A percentile compares a stretch with the other conserved stretches of the same genome.
phyloP scores from a whole-genome alignment of 2,329 filamentous ascomycete genomes.

The Colletotrichum magnum region DNA sequence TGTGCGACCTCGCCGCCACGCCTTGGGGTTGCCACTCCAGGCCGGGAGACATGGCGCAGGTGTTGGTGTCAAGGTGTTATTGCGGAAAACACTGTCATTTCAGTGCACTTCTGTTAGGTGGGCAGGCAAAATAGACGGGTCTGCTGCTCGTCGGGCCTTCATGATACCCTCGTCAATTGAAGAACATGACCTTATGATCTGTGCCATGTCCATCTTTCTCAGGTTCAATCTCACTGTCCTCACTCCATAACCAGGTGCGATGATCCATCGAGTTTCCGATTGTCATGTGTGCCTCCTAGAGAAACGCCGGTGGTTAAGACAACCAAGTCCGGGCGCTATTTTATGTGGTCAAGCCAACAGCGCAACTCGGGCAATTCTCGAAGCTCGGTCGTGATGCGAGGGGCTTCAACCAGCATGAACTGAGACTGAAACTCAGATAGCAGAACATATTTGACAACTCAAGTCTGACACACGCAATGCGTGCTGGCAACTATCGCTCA shows the following conservation, averaged over 20 bases:
- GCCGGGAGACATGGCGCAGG: slow-evolving; percentile 12
- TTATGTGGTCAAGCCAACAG: not conserved
- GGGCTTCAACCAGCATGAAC: not conserved
- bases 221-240: too few species aligned
- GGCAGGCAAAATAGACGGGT: slow-evolving; percentile 32
- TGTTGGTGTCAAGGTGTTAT: slow-evolving; percentile 33
- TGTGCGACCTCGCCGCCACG: slow-evolving; percentile 5
- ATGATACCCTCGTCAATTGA: slow-evolving; percentile 39
- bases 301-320: too few species aligned
- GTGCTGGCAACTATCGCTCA: not conserved
- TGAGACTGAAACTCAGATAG: not conserved
- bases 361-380: not conserved
- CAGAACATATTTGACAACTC: slow-evolving; percentile 8
- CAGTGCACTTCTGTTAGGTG: slow-evolving; percentile 18
- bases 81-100: slow-evolving; percentile 19
- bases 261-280: too few species aligned
- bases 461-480: slow-evolving; percentile 22
- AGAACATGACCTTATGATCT: slow-evolving; percentile 24
- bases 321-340: too few species aligned
- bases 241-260: too few species aligned
- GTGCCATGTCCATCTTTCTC: not conserved
- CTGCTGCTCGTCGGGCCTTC: slow-evolving; percentile 30
- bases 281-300: too few species aligned
- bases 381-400: not conserved
- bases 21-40: slow-evolving; percentile 11